Base-by-base conservation (phyloP, 78 protist species). In the Emiliania huxleyi region DNA sequence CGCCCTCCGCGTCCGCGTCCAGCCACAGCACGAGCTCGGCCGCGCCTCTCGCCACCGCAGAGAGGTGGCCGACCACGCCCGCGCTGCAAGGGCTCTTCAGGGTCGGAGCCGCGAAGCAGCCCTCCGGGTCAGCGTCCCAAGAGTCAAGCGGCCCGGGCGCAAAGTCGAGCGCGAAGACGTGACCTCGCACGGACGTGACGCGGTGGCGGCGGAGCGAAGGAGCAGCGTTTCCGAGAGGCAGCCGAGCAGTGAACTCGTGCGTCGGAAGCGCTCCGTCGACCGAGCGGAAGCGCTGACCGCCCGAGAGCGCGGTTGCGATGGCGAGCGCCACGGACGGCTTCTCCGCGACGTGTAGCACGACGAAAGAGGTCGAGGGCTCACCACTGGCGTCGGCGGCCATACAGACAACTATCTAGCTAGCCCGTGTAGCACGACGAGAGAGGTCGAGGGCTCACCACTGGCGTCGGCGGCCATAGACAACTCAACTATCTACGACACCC, bases 1-100 rank as follows among this genome's bases (percentile, higher is more conserved):
- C 97, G 43, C 98, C 98, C 91, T 97, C 98, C 5, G 96, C 49
- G 93, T 97, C 98, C 89, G 95, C 95, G 90, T 97, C 98, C 37
- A 97, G 94, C 94, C 95, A 96, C 33, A 97, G 90, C 23, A 97
- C 94, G 8, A 97, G 93, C 49, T 71, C 33, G 69, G 62, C 93
- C 33, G 69, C 5, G 52, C 77, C 93, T n/a, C 25, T 0, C 1
- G 94, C 94, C 40, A 23, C 92, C 33, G 8, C 26, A 33, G 2
- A 73, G 26, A 95, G 85, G 90, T 92, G 93, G 21, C 6, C 15
- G 35, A 0, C 0, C 29, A 77, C 45, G 49, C 12, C 48, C 21
- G 15, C n/a, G 48, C 37, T 42, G 25, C 19, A 2, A 0, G 45
- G 43, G 37, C 12, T 5, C 87, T 77, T 77, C 8, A 77, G 40